Base-by-base conservation (phyloP, 371 early-diverging fungal genomes). In the Rhizopus delemar region DNA sequence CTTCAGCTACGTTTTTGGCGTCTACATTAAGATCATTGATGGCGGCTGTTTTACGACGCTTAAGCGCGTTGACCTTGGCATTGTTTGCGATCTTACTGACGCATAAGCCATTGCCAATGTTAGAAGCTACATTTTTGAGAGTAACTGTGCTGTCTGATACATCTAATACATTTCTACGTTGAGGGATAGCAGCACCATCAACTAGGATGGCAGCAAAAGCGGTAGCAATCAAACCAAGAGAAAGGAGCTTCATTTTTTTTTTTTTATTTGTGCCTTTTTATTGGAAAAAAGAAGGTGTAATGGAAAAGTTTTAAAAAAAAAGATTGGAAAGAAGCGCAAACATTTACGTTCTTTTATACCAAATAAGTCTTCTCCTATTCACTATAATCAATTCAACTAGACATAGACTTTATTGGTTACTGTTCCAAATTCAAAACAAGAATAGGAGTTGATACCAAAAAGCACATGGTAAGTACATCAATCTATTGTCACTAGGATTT, bases 171-270 rank as follows among this genome's bases (percentile, higher is more conserved):
- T 28, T 35, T 22, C 60, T 0, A 32, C 48, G 48, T 28, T 48
- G 48, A 29, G 48, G 48, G 15, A 48, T 22, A 29, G 48, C 13
- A 38, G 49, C 60, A 16, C 11, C 53, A 32, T 33, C 28, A 29
- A 8, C 51, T 9, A 34, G 16, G 5, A 36, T 41, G 34, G 45
- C 48, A 32, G 31, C 41, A 12, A 53, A 9, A 33, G 55, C 51
- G 16, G 55, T 50, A n/a, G 59, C 54, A 11, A 59, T 35, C 12
- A 63, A 58, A 54, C 54, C 53, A 36, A 63, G 64, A 35, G 64
- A 54, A 31, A 58, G 33, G 55, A 64, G 50, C 36, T 64, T 64
- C 16, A 64, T 50, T 53, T 51, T 51, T 46, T 53, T 51, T 51
- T 46, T 52, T 62, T 41, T 12, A 52, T 33, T 33, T 53, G 13